Percentiles rank a stretch among this genome's conserved stretches.
These are phyloP conservation scores for Crotalaria pallida DNA, from an alignment of 306 rosid species.

Conservation along the genomic window DNA sequence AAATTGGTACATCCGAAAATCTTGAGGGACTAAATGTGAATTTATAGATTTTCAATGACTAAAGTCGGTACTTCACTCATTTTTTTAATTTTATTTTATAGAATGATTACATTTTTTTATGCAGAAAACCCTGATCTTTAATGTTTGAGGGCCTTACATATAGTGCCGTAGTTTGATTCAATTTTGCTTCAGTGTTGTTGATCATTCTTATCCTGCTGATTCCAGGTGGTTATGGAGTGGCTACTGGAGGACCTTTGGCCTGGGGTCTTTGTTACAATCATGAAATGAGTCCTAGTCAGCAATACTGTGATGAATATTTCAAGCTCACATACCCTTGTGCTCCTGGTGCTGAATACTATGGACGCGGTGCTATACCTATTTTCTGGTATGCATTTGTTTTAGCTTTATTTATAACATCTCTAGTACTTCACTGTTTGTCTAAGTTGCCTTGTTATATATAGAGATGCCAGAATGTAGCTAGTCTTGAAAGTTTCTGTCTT, in stretches of 20 bases:
- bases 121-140: background rate
- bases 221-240: conserved; percentile 97
- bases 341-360: conserved; percentile 85
- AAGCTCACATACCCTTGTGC: conserved; percentile 79
- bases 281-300: conserved; percentile 94
- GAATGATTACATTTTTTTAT: background rate
- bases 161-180: background rate
- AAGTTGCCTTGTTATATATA: background rate
- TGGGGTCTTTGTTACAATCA: conserved; percentile 94
- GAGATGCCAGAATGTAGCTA: background rate
- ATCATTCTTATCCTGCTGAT: conserved; percentile 19
- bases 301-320: conserved; percentile 78
- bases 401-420: background rate
- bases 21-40: too few relatives aligned
- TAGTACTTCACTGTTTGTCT: background rate
- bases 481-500: background rate
- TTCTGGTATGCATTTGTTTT: conserved; percentile 56
- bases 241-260: conserved; percentile 91
- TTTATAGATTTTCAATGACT: too few relatives aligned
- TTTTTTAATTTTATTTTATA: too few relatives aligned
- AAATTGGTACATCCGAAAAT: too few relatives aligned
- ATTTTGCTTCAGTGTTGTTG: background rate
- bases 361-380: conserved; percentile 97
- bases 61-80: too few relatives aligned
- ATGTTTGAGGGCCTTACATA: background rate